Base-by-base conservation (phyloP, 2,329 filamentous ascomycete genomes). In the Penicillium brevicompactum region DNA sequence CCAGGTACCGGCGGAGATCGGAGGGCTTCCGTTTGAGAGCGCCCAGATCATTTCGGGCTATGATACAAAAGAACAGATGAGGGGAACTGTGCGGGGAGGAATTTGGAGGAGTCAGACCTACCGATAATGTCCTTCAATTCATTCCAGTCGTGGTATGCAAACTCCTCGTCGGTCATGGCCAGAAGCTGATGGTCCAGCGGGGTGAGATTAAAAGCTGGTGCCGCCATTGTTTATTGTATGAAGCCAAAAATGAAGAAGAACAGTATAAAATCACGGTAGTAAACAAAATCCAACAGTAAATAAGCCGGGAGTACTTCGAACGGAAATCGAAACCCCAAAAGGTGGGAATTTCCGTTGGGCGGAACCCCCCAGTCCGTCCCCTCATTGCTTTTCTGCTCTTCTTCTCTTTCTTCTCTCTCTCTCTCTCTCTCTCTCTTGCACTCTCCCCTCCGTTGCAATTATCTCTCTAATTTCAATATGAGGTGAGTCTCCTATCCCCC, bases 1-100 rank as follows among this genome's bases (percentile, higher is more conserved):
- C 75, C n/a, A 86, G 76, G 65, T 87, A 87, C 50, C 81, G 79
- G 66, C 77, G 76, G 14, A 86, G 74, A 60, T 84, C 80, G 58
- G 81, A 84, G 21, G 85, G 85, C 68, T 79, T 80, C 60, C 85
- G 81, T 66, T 82, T 84, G 10, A 87, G 74, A 32, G 79, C 71
- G 56, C 80, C 79, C 52, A 87, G 82, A 55, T 79, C 76, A 64
- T 84, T 82, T 37, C 75, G 73, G 16, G 74, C 74, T 80, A 62
- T 27, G 24, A 18, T 18, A 18, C 18, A 27, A 27, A 27, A 27
- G 24, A 27, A 27, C 24, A 27, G 57, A 63, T 57, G 58, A 46
- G 47, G 46, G 56, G 46, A 50, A 48, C 41, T 45, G 49, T 22
- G 30, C 32, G 46, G 54, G 34, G 54, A 31, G n/a, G 38, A 48